Evolutionary conservation across 805 yeast genomes (phyloP).

Genomic region (Candida multigemmis): DNA sequence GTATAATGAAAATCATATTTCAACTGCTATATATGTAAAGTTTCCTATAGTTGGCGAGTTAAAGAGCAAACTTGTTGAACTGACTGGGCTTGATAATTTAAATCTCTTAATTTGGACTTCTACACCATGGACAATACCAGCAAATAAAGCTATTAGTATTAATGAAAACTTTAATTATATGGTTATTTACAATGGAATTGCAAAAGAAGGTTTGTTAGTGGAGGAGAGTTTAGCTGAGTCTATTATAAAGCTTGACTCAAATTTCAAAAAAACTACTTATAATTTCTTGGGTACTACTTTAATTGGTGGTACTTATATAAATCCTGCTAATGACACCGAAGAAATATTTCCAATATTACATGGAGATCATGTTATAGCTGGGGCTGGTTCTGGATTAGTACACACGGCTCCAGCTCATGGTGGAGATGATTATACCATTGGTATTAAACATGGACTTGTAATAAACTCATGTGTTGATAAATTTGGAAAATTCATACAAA

Average conservation of each 20-base stretch:
- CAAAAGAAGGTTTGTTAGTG: constrained; percentile 44
- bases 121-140: constrained; percentile 94
- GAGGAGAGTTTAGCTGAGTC: constrained; percentile 39
- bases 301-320: constrained; percentile 14
- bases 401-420: constrained; percentile 99
- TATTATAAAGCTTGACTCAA: constrained; percentile 16
- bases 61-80: not conserved
- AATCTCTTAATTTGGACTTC: constrained; percentile 84
- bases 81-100: constrained; percentile 6
- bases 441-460: constrained; percentile 44
- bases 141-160: constrained; percentile 77
- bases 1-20: constrained; percentile 62
- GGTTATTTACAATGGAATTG: constrained; percentile 20
- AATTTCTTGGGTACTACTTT: constrained; percentile 1
- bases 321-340: constrained; percentile 38
- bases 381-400: constrained; percentile 90
- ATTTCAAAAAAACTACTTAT: constrained; percentile 1
- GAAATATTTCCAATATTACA: constrained; percentile 51
- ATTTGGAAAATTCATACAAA: constrained; percentile 57
- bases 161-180: constrained; percentile 53
- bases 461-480: constrained; percentile 76
- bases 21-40: constrained; percentile 59
- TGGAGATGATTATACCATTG: constrained; percentile 77
- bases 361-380: constrained; percentile 73
- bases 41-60: constrained; percentile 38